Conservation (phyloP, 805 yeast genomes). For the Maudiozyma pseudohumilis region DNA sequence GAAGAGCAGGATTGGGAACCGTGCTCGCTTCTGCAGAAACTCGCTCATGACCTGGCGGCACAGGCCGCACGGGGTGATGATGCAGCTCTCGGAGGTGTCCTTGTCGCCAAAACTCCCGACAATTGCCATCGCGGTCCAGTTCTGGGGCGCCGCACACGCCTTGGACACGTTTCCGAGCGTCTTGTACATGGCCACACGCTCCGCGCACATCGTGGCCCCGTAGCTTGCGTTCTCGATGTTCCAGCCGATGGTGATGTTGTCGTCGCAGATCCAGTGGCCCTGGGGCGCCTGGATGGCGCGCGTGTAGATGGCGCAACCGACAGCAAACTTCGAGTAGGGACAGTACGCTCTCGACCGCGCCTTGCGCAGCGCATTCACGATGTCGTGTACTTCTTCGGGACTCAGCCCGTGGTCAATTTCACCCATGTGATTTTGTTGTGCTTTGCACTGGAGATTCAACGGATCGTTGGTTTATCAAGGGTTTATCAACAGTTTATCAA, state of each 20-base stretch:
- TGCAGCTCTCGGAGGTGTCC: conserved; percentile 82
- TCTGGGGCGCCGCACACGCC: not conserved
- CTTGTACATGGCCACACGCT: conserved; percentile 51
- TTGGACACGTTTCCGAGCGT: conserved; percentile 30
- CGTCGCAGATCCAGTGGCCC: conserved; percentile 24
- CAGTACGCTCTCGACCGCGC: conserved; percentile 38
- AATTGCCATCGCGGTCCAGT: conserved; percentile 5
- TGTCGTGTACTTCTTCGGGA: conserved; percentile 16
- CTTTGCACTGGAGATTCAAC: not conserved
- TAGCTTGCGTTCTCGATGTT: conserved; percentile 91
- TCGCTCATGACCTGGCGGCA: conserved; percentile 88
- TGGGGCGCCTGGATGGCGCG: conserved; percentile 4
- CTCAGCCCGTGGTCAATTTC: conserved; percentile 6
- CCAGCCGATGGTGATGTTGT: conserved; percentile 55
- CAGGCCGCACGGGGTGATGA: conserved; percentile 86
- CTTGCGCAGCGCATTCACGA: conserved; percentile 24
- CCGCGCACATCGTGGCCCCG: conserved; percentile 73
- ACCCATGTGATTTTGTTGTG: not conserved
- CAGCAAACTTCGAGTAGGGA: conserved; percentile 43
- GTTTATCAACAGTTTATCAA: too few species aligned
- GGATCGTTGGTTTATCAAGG: too few species aligned
- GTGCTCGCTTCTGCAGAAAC: conserved; percentile 37
- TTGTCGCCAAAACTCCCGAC: conserved; percentile 26
- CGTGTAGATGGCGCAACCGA: conserved; percentile 69
- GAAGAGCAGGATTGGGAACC: conserved; percentile 60